Evolutionary conservation across 2,329 filamentous ascomycete species (phyloP).

Genomic region (Aspergillus intermedius): DNA sequence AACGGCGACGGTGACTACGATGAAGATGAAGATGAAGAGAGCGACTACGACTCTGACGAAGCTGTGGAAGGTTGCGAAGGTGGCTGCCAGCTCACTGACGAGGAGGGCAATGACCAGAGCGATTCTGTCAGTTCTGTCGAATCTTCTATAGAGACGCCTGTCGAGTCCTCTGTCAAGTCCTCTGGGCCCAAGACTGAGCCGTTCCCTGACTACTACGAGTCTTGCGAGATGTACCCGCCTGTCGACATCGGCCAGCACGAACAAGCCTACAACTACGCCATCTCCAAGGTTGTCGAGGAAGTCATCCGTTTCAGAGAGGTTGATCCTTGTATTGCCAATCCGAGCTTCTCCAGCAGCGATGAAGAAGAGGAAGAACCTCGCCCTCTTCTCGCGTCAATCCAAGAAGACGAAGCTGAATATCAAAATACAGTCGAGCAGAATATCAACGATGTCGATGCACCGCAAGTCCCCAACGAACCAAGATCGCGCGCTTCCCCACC

Average conservation of each 20-base stretch:
- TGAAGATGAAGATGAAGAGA: background rate
- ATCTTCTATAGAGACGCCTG: too few species aligned
- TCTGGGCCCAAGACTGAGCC: slow-evolving; percentile 10
- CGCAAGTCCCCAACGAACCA: background rate
- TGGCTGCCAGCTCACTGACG: background rate
- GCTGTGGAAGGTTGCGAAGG: too few species aligned
- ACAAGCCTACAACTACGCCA: slow-evolving; percentile 17
- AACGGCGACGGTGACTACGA: background rate
- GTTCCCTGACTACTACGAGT: slow-evolving; percentile 22
- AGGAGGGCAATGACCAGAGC: background rate
- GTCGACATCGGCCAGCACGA: slow-evolving; percentile 9
- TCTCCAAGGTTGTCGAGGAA: slow-evolving; percentile 18
- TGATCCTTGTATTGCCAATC: slow-evolving; percentile 6
- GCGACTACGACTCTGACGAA: background rate
- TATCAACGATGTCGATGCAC: too few species aligned
- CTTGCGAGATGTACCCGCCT: slow-evolving; percentile 4
- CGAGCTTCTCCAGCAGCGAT: background rate
- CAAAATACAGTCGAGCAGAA: background rate
- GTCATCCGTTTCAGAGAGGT: slow-evolving; percentile 11
- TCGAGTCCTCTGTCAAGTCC: background rate
- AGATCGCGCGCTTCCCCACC: background rate
- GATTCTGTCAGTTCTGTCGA: too few species aligned
- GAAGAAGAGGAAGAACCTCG: background rate
- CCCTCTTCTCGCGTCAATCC: background rate
- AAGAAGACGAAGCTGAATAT: background rate